Conservation (phyloP, 441 rosid species). For the Omphalea diandra region DNA sequence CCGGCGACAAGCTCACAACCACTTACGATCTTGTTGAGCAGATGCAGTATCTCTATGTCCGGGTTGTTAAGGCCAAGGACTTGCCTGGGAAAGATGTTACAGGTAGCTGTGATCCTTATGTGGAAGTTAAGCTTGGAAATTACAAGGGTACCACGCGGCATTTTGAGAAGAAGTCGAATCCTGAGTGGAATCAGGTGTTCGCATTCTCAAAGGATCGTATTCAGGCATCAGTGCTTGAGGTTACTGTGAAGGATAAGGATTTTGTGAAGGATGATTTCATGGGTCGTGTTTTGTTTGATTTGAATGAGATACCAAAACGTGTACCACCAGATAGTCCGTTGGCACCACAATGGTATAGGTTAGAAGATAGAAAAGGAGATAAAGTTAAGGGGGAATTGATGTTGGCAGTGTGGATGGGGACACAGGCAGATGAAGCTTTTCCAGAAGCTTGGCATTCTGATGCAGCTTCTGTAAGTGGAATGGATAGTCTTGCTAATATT, state of each 20-base stretch:
- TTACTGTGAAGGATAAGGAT: constrained; percentile 85
- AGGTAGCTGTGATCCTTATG: constrained; percentile 91
- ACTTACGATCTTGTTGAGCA: constrained; percentile 98
- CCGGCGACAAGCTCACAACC: constrained; percentile 87
- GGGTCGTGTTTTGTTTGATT: constrained; percentile 71
- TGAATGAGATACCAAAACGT: constrained; percentile 83
- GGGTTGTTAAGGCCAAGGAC: constrained; percentile 93
- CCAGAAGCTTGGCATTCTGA: constrained; percentile 99
- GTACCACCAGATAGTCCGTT: constrained; percentile 97
- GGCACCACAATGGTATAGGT: constrained; percentile 95
- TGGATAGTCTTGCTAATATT: constrained; percentile 75
- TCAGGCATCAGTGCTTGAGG: constrained; percentile 84
- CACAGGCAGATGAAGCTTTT: constrained; percentile 97
- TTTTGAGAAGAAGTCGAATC: constrained; percentile 86
- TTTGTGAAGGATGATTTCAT: constrained; percentile 83
- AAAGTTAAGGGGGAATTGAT: constrained; percentile 84
- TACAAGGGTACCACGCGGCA: constrained; percentile 82
- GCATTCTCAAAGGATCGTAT: constrained; percentile 92
- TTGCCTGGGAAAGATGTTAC: constrained; percentile 79
- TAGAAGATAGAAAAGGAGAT: constrained; percentile 71
- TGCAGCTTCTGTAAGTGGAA: constrained; percentile 82
- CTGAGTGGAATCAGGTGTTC: constrained; percentile 95
- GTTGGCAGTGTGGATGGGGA: constrained; percentile 99
- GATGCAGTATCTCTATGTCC: constrained; percentile 93
- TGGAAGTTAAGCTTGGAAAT: constrained; percentile 91